Percentiles rank a stretch among this genome's conserved stretches.
phyloP scores from a whole-genome alignment of 768 basidiomycete genomes.

The Porphyrellus cyaneotinctus region DNA sequence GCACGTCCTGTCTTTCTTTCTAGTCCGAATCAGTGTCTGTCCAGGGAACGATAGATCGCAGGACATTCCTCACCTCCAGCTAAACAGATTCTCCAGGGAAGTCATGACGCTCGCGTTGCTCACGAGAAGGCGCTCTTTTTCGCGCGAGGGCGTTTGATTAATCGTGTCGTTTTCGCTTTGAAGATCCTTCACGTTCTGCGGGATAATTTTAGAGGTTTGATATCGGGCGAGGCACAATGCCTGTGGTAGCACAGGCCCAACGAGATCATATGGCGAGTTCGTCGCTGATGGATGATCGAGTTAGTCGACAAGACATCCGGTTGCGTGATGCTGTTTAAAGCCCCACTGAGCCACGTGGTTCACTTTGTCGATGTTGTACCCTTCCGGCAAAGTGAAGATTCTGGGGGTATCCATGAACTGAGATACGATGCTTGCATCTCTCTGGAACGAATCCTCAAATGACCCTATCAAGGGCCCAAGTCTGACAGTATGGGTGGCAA shows the following conservation, averaged over 20 bases:
- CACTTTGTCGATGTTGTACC: too few relatives aligned
- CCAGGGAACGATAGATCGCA: too few relatives aligned
- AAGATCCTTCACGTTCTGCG: neutral
- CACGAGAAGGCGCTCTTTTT: conserved; percentile 23
- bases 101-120: conserved; percentile 22
- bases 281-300: neutral
- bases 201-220: neutral
- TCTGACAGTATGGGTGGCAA: too few relatives aligned
- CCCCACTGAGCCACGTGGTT: too few relatives aligned
- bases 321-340: too few relatives aligned
- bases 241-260: conserved; percentile 31
- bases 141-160: conserved; percentile 14
- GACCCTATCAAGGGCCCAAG: too few relatives aligned
- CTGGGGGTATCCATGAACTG: too few relatives aligned
- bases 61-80: conserved; percentile 33
- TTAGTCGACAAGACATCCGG: too few relatives aligned
- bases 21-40: neutral
- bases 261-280: conserved; percentile 13
- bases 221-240: conserved; percentile 6
- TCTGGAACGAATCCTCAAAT: too few relatives aligned
- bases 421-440: too few relatives aligned
- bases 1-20: conserved; percentile 32
- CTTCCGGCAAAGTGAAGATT: too few relatives aligned
- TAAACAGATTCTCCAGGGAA: conserved; percentile 36
- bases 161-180: conserved; percentile 10